These are phyloP conservation scores for Bifiguratus adelaidae DNA, from an alignment of 192 early-diverging fungal species.

Conservation along the genomic window DNA sequence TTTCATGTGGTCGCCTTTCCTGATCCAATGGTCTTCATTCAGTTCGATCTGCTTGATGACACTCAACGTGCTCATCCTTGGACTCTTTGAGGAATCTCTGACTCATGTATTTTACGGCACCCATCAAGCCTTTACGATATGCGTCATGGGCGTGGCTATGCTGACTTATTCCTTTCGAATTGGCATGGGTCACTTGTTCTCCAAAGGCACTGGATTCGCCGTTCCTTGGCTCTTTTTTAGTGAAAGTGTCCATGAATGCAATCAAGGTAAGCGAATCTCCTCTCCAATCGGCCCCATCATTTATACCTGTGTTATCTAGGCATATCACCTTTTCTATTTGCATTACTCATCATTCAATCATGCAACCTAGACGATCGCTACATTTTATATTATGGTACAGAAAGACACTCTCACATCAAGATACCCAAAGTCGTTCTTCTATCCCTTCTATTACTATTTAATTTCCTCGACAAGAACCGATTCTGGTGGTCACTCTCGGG, in stretches of 20 bases:
- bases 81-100: slow-evolving; percentile 40
- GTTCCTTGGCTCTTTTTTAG: slow-evolving; percentile 39
- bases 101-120: slow-evolving; percentile 25
- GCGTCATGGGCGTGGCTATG: slow-evolving; percentile 14
- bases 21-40: slow-evolving; percentile 18
- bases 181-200: slow-evolving; percentile 32
- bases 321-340: slow-evolving; percentile 36
- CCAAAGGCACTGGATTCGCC: slow-evolving; percentile 35
- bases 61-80: slow-evolving; percentile 35
- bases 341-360: slow-evolving; percentile 33
- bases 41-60: slow-evolving; percentile 12
- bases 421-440: slow-evolving; percentile 28
- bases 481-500: slow-evolving; percentile 45
- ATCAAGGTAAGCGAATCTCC: slow-evolving; percentile 26
- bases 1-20: slow-evolving; percentile 22
- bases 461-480: slow-evolving; percentile 32
- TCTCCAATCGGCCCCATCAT: neutral
- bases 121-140: slow-evolving; percentile 22
- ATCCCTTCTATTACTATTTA: slow-evolving; percentile 32
- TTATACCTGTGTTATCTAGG: slow-evolving; percentile 15
- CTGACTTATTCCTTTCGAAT: slow-evolving; percentile 14
- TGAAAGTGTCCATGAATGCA: slow-evolving; percentile 40
- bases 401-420: slow-evolving; percentile 13
- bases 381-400: slow-evolving; percentile 19
- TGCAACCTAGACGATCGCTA: slow-evolving; percentile 27